Percentiles rank a stretch among this genome's conserved stretches.
Evolutionary conservation across 768 basidiomycete species (phyloP).

Genomic region (Flagelloscypha sp.): DNA sequence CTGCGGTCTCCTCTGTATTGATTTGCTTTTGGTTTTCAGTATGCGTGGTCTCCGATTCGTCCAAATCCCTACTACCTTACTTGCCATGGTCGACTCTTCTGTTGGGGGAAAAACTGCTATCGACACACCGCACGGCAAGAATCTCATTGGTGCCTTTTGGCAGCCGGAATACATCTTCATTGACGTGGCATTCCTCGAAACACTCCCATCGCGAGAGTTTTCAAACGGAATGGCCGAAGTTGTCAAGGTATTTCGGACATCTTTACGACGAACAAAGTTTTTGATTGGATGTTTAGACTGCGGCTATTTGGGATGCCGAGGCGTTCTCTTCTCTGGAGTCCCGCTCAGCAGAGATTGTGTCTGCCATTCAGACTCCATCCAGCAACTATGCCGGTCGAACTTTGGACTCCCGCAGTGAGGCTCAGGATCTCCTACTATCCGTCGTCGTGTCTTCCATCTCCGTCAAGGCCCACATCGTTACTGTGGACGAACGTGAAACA

Average conservation of each 20-base stretch:
- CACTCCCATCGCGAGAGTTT: conserved; percentile 85
- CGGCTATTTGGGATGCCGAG: conserved; percentile 94
- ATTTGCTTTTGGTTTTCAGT: conserved; percentile 31
- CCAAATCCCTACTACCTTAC: conserved; percentile 92
- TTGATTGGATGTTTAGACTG: conserved; percentile 85
- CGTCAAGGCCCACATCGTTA: conserved; percentile 96
- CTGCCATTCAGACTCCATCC: conserved; percentile 74
- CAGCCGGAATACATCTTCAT: conserved; percentile 97
- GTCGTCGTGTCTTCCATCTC: conserved; percentile 90
- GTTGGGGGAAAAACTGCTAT: conserved; percentile 99
- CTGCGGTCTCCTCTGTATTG: conserved; percentile 5
- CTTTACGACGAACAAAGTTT: conserved; percentile 1
- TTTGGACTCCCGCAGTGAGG: conserved; percentile 57
- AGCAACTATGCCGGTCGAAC: conserved; percentile 45
- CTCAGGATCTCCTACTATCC: conserved; percentile 79
- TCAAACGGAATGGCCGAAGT: conserved; percentile 99
- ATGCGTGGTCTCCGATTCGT: conserved; percentile 96
- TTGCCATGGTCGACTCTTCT: conserved; percentile 98
- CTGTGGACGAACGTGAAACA: conserved; percentile 93
- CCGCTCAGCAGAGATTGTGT: conserved; percentile 73
- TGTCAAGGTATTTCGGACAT: conserved; percentile 62
- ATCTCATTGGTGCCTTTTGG: conserved; percentile 97
- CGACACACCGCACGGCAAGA: conserved; percentile 96
- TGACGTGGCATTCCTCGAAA: conserved; percentile 92
- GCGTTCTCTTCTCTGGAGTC: conserved; percentile 89